Evolutionary conservation across 2,329 filamentous ascomycete genomes (phyloP).

Genomic region (Fusarium transvaalense): DNA sequence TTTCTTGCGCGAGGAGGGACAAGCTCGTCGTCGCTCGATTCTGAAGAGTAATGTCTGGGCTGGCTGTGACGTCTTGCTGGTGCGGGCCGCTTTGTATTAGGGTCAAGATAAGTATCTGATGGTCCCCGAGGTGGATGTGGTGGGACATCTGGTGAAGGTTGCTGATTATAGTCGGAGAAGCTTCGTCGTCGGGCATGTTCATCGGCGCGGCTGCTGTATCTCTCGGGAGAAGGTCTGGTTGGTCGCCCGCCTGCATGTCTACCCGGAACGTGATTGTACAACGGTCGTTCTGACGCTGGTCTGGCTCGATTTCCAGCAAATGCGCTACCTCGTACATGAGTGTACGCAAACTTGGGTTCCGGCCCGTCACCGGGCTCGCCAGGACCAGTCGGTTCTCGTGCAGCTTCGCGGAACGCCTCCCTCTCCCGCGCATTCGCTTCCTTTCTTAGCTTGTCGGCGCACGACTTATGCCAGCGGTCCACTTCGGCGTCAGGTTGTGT

Average conservation of each 20-base stretch:
- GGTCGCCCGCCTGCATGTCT: slow-evolving; percentile 52
- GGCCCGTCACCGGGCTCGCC: slow-evolving; percentile 48
- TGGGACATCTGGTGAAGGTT: slow-evolving; percentile 50
- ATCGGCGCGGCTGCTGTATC: slow-evolving; percentile 55
- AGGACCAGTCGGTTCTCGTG: slow-evolving; percentile 43
- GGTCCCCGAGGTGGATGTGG: slow-evolving; percentile 48
- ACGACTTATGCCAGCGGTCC: slow-evolving; percentile 85
- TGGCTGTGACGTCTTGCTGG: slow-evolving; percentile 63
- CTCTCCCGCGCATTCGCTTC: slow-evolving; percentile 63
- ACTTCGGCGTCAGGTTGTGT: slow-evolving; percentile 80
- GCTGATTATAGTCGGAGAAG: slow-evolving; percentile 63
- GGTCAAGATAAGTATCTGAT: slow-evolving; percentile 52
- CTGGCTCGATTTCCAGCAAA: slow-evolving; percentile 49
- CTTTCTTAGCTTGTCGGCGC: slow-evolving; percentile 76
- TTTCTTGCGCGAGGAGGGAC: slow-evolving; percentile 47
- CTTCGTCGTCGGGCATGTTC: slow-evolving; percentile 61
- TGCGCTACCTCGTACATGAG: slow-evolving; percentile 50
- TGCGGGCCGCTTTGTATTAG: slow-evolving; percentile 49
- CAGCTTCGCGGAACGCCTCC: slow-evolving; percentile 43
- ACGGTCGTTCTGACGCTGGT: slow-evolving; percentile 52
- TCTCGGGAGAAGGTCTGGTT: slow-evolving; percentile 53
- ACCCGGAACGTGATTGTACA: slow-evolving; percentile 59
- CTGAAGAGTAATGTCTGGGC: slow-evolving; percentile 58
- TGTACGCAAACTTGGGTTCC: slow-evolving; percentile 56
- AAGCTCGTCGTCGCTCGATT: slow-evolving; percentile 59